Evolutionary conservation across 129 eudicot species (phyloP).

Genomic region (Calendula officinalis): DNA sequence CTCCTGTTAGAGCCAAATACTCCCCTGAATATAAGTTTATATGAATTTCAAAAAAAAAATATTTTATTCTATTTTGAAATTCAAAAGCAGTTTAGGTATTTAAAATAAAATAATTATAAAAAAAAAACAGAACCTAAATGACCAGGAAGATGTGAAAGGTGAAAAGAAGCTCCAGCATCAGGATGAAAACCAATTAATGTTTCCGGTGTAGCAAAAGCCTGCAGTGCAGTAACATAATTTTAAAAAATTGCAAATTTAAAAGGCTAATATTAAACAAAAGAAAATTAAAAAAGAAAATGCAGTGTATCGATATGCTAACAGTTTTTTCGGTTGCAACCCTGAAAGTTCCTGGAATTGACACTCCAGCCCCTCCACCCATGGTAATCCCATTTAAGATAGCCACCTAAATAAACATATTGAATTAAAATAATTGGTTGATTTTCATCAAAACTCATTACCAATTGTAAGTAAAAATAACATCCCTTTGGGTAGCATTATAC

Average conservation of each 20-base stretch:
- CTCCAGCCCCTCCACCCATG: slow-evolving; percentile 94
- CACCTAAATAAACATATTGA: slow-evolving; percentile 49
- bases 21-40: slow-evolving; percentile 52
- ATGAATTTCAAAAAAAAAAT: too few relatives aligned
- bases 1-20: slow-evolving; percentile 74
- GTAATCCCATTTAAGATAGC: slow-evolving; percentile 86
- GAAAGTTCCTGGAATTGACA: slow-evolving; percentile 86
- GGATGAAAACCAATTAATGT: slow-evolving; percentile 91
- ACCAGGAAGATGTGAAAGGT: slow-evolving; percentile 87
- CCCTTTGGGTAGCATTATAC: background rate
- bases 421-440: background rate
- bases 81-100: background rate
- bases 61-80: background rate
- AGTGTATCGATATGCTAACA: slow-evolving; percentile 30
- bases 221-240: slow-evolving; percentile 23
- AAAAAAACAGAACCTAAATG: slow-evolving; percentile 50
- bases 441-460: background rate
- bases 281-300: background rate
- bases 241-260: background rate
- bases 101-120: background rate
- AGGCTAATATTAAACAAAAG: background rate
- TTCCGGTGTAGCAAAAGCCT: slow-evolving; percentile 94
- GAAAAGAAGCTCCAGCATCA: slow-evolving; percentile 92
- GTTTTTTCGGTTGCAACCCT: slow-evolving; percentile 92
- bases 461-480: background rate